These are phyloP conservation scores for Galerina sulciceps DNA, from an alignment of 768 basidiomycete species.

Conservation along the genomic window DNA sequence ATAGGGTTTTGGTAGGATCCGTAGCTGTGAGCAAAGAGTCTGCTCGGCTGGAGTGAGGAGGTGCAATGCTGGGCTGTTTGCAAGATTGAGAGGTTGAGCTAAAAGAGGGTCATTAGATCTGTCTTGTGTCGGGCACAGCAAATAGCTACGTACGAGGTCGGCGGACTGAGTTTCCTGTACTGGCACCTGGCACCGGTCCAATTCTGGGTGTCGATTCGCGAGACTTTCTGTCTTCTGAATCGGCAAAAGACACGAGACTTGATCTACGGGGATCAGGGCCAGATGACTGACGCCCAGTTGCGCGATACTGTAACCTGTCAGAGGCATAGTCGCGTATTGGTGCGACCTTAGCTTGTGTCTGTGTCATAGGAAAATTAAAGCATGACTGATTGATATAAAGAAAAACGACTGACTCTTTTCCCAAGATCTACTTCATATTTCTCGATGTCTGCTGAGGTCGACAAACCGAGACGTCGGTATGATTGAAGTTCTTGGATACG, in stretches of 20 bases:
- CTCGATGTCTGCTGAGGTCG: constrained; percentile 86
- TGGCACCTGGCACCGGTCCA: constrained; percentile 36
- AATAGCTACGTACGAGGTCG: constrained; percentile 43
- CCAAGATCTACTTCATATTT: constrained; percentile 80
- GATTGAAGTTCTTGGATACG: constrained; percentile 91
- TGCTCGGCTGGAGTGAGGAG: constrained; percentile 90
- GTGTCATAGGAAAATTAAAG: constrained; percentile 9
- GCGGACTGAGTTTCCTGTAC: constrained; percentile 42
- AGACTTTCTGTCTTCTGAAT: constrained; percentile 58
- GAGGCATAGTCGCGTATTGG: constrained; percentile 56
- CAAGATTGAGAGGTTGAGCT: constrained; percentile 81
- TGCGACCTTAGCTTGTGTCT: constrained; percentile 69
- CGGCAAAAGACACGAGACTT: constrained; percentile 43
- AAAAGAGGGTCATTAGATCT: constrained; percentile 9
- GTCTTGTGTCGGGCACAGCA: not conserved
- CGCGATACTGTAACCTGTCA: constrained; percentile 57
- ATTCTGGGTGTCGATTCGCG: constrained; percentile 67
- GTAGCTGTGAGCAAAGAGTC: constrained; percentile 82
- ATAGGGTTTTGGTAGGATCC: constrained; percentile 94
- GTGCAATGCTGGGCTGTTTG: constrained; percentile 88
- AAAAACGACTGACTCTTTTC: constrained; percentile 62
- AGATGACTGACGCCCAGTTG: constrained; percentile 54
- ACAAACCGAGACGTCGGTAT: constrained; percentile 85
- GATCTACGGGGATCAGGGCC: constrained; percentile 57
- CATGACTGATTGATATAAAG: constrained; percentile 3